Conservation (phyloP, 129 eudicot species). For the Flaveria trinervia region DNA sequence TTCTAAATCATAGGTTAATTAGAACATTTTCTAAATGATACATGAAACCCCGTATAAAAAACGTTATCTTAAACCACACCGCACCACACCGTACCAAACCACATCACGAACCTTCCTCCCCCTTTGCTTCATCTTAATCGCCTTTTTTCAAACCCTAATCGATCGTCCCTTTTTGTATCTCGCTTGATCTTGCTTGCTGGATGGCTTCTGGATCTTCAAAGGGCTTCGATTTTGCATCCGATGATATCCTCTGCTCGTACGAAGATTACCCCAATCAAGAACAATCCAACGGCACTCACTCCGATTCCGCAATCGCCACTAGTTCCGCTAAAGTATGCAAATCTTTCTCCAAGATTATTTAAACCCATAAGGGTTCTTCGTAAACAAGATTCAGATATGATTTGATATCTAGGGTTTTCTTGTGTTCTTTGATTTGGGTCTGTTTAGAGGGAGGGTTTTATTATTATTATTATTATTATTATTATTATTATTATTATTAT, state of each 20-base stretch:
- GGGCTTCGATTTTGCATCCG: slow-evolving; percentile 81
- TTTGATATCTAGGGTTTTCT: background rate
- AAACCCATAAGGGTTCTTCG: background rate
- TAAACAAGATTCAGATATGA: background rate
- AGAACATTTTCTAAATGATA: too few species aligned
- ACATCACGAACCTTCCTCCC: slow-evolving; percentile 39
- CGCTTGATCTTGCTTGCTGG: background rate
- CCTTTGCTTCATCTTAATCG: background rate
- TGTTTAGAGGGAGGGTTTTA: background rate
- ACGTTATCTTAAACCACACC: slow-evolving; percentile 33
- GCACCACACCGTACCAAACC: background rate
- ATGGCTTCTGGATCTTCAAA: slow-evolving; percentile 95
- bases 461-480: background rate
- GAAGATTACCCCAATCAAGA: slow-evolving; percentile 77
- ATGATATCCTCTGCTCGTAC: slow-evolving; percentile 86
- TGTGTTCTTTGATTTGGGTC: slow-evolving; percentile 9
- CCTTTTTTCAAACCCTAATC: slow-evolving; percentile 31
- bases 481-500: too few species aligned
- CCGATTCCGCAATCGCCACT: slow-evolving; percentile 53
- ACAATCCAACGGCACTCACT: slow-evolving; percentile 48
- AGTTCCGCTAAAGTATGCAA: slow-evolving; percentile 59
- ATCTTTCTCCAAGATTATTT: background rate
- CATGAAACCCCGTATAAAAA: slow-evolving; percentile 30
- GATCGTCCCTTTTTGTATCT: background rate
- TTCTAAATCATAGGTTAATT: too few species aligned